Conservation (phyloP, 73 alveolate species). For the Uronychia setigera region DNA sequence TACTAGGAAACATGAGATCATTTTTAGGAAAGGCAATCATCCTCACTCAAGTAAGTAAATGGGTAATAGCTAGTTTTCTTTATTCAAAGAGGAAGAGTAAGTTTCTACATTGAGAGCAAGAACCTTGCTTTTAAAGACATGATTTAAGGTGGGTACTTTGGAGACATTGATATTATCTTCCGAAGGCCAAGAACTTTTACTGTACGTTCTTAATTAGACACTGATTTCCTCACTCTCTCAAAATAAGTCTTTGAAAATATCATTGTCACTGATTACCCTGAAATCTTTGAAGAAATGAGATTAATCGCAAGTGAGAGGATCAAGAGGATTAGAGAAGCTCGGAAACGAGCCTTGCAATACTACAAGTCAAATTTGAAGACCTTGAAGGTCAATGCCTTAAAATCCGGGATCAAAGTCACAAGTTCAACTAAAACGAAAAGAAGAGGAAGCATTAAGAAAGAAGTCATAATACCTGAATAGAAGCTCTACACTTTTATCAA, state of each 20-base stretch:
- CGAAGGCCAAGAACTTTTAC: slow-evolving; percentile 40
- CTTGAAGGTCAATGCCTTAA: too few relatives aligned
- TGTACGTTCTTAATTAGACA: slow-evolving; percentile 27
- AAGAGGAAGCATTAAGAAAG: not conserved
- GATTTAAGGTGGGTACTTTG: slow-evolving; percentile 71
- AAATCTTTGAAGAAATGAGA: slow-evolving; percentile 9
- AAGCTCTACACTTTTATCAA: not conserved
- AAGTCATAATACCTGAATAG: not conserved
- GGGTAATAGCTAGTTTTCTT: slow-evolving; percentile 23
- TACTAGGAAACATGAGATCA: slow-evolving; percentile 28
- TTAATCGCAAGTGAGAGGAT: slow-evolving; percentile 4
- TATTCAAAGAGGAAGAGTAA: slow-evolving; percentile 57
- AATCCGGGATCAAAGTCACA: not conserved
- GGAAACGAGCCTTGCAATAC: not conserved
- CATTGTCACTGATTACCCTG: slow-evolving; percentile 7
- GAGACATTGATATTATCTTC: slow-evolving; percentile 63
- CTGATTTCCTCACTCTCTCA: slow-evolving; percentile 50
- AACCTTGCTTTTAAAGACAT: slow-evolving; percentile 53
- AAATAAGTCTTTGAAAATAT: slow-evolving; percentile 15
- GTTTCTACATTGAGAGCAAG: slow-evolving; percentile 43
- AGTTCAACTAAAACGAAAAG: not conserved
- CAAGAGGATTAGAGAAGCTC: not conserved
- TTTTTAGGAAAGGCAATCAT: slow-evolving; percentile 51
- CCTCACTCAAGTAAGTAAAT: slow-evolving; percentile 32
- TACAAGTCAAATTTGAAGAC: not conserved